These are phyloP conservation scores for Populus tremula DNA, from an alignment of 345 rosid genomes.

Conservation along the genomic window DNA sequence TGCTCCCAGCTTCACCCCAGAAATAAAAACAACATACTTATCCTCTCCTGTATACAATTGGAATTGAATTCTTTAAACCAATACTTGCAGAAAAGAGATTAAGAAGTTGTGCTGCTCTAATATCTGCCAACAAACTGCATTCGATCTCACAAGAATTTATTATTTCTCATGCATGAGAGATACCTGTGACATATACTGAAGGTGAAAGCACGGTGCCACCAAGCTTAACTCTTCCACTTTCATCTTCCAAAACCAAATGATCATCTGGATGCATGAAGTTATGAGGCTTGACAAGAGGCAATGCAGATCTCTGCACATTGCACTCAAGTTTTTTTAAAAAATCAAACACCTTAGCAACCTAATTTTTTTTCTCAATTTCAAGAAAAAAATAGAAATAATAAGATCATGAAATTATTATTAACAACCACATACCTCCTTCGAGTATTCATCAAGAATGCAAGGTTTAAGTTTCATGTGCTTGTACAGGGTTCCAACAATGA, in stretches of 20 bases:
- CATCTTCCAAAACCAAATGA: conserved; percentile 82
- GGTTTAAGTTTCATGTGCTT: conserved; percentile 98
- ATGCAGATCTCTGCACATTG: conserved; percentile 63
- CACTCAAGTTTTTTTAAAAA: conserved; percentile 6
- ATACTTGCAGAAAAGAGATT: neutral
- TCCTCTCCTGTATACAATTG: conserved; percentile 60
- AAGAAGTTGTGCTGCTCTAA: neutral
- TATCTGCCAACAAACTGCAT: neutral
- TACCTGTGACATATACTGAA: conserved; percentile 78
- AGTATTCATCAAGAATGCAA: conserved; percentile 88
- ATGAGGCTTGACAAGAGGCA: conserved; percentile 73
- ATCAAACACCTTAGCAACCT: neutral
- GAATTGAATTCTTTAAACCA: conserved; percentile 24
- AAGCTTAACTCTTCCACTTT: conserved; percentile 90
- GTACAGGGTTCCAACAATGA: conserved; percentile 83
- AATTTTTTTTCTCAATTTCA: conserved; percentile 5
- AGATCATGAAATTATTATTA: neutral
- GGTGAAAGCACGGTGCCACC: conserved; percentile 60
- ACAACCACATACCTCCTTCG: conserved; percentile 56
- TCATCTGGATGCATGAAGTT: conserved; percentile 86
- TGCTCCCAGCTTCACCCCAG: conserved; percentile 78
- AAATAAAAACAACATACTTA: conserved; percentile 74
- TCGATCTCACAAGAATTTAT: neutral
- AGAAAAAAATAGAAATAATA: conserved; percentile 1
- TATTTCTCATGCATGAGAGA: neutral